Conservation (phyloP, 2,329 filamentous ascomycete genomes). For the Colletotrichum camelliae region DNA sequence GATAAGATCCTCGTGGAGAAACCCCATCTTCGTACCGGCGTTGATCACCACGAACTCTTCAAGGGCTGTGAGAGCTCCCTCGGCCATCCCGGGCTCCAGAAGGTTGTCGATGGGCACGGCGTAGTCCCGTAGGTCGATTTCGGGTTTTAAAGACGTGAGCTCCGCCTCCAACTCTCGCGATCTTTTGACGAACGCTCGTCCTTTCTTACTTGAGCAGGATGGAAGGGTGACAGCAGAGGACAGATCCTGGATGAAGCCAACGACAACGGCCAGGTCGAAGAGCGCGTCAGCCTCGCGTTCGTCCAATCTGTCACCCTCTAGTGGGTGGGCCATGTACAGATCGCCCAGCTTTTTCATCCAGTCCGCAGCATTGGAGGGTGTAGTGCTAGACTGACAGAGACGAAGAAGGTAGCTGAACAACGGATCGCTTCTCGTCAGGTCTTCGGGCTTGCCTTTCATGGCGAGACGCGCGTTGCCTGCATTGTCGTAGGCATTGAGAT, state of each 20-base stretch:
- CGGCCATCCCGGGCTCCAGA: conserved; percentile 42
- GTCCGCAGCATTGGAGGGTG: not conserved
- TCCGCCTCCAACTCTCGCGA: conserved; percentile 40
- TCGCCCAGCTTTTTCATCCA: not conserved
- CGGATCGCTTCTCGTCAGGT: conserved; percentile 39
- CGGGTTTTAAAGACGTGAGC: conserved; percentile 38
- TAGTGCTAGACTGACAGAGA: conserved; percentile 45
- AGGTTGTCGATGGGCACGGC: conserved; percentile 48
- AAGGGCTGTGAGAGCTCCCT: conserved; percentile 37
- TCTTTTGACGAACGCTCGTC: not conserved
- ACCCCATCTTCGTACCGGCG: conserved; percentile 31
- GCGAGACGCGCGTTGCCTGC: conserved; percentile 39
- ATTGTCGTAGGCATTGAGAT: conserved; percentile 35
- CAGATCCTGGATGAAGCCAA: conserved; percentile 45
- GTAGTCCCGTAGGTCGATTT: conserved; percentile 45
- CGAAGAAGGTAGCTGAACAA: conserved; percentile 49
- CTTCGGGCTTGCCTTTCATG: conserved; percentile 46
- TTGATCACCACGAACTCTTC: conserved; percentile 37
- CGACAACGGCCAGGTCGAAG: conserved; percentile 40
- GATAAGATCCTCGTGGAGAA: conserved; percentile 48
- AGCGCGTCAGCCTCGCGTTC: conserved; percentile 28
- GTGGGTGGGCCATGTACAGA: not conserved
- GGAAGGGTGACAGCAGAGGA: conserved; percentile 26
- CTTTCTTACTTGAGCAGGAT: not conserved
- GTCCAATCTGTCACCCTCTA: not conserved